phyloP scores from a whole-genome alignment of 495 filamentous ascomycete species.

The Aspergillus mulundensis region DNA sequence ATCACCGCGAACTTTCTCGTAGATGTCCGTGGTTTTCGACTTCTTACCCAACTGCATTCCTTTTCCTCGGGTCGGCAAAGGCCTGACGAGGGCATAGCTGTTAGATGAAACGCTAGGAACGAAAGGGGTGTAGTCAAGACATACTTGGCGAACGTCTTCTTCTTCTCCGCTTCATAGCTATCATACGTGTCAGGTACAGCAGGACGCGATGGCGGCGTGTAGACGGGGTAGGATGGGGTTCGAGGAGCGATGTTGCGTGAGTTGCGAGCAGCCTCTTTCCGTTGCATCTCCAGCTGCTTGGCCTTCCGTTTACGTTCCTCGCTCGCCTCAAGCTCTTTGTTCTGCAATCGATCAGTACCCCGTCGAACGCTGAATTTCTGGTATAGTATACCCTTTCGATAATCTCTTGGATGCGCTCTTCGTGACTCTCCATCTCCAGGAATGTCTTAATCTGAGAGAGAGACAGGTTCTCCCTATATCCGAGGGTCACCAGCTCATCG shows the following conservation, averaged over 20 bases:
- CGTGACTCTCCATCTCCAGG: constrained; percentile 97
- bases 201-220: constrained; percentile 74
- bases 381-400: constrained; percentile 70
- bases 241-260: constrained; percentile 58
- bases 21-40: constrained; percentile 93
- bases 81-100: constrained; percentile 33
- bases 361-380: not conserved
- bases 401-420: constrained; percentile 97
- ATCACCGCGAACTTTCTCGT: constrained; percentile 88
- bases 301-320: constrained; percentile 98
- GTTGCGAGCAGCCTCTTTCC: constrained; percentile 76
- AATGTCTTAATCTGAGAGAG: constrained; percentile 97
- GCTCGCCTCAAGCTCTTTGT: constrained; percentile 96
- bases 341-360: constrained; percentile 48
- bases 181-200: constrained; percentile 79
- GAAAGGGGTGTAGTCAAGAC: constrained; percentile 15
- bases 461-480: constrained; percentile 93
- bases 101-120: constrained; percentile 12
- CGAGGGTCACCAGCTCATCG: constrained; percentile 91
- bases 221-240: constrained; percentile 79
- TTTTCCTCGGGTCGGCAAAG: constrained; percentile 76
- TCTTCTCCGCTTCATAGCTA: constrained; percentile 93
- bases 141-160: constrained; percentile 73
- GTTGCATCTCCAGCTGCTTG: constrained; percentile 96
- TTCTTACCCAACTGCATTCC: constrained; percentile 99